A percentile compares a stretch with the other conserved stretches of the same genome.
phyloP scores from a whole-genome alignment of 306 rosid species.

The Rosa persica region DNA sequence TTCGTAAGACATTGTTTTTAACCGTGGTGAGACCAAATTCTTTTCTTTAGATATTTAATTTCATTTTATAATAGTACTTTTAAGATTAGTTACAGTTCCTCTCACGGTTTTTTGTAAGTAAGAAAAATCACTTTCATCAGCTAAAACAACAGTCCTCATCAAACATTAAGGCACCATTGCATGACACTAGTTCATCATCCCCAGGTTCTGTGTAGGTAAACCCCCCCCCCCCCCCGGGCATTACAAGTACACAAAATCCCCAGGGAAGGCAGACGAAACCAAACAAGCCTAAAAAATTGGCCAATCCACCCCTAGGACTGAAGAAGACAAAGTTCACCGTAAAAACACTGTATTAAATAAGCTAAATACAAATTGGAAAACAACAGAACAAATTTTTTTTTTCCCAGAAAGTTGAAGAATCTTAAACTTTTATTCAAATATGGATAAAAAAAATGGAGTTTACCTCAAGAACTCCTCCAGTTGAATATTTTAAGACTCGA shows the following conservation, averaged over 20 bases:
- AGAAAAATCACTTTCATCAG: background rate
- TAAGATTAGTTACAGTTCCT: background rate
- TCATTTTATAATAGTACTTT: background rate
- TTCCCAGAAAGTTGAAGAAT: background rate
- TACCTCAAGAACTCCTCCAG: constrained; percentile 95
- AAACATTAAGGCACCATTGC: background rate
- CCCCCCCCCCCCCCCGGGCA: background rate
- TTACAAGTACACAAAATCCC: background rate
- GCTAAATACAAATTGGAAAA: background rate
- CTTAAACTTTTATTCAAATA: background rate
- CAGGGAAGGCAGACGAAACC: background rate
- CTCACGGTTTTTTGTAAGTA: background rate
- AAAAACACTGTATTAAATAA: background rate
- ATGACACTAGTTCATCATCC: background rate
- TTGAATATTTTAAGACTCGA: constrained; percentile 83
- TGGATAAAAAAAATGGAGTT: constrained; percentile 3
- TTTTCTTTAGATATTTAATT: background rate
- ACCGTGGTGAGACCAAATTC: background rate
- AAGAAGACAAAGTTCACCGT: background rate
- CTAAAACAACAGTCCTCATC: background rate
- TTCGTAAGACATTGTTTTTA: background rate
- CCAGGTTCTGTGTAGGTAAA: background rate
- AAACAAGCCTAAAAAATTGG: background rate
- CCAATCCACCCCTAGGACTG: background rate
- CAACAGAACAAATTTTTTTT: background rate